Evolutionary conservation across 768 basidiomycete species (phyloP), one percentile per base, ranked within the genome.

Genomic region (Macrocybe gigantea): DNA sequence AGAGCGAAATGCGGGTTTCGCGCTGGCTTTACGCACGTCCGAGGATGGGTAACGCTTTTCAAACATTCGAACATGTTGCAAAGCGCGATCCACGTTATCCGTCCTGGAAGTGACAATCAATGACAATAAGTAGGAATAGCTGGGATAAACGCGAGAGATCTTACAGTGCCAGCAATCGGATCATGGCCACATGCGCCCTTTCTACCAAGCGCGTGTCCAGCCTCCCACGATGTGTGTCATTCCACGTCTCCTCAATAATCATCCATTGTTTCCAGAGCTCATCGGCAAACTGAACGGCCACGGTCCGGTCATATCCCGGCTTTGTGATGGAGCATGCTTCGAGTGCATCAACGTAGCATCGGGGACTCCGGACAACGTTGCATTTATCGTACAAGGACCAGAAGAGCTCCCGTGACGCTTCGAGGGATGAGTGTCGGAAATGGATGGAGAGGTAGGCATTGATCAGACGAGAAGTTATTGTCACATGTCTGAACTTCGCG

Each of bases 401-500:
- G 61, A 85, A 92, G 6, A 74, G 61, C 6, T 72, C 69, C 30
- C 67, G 65, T 2, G 78, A 67, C 2, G 58, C 59, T 29, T 77
- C 72, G 37, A 93, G 65, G 7, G 73, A 56, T 1, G 67, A 61
- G 50, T 79, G 78, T 38, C 63, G 64, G 58, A 86, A 86, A 60
- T 83, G 77, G 0, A 93, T 85, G 9, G 86, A 80, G 43, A 96
- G 68, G 59, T 90, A 97, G 2, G 92, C 79, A 54, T 86, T 89
- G 53, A 93, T 56, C 5, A 96, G 74, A 1, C 77, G 72, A 0
- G 88, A 56, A 0, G 81, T 79, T 44, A 86, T 57, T 5, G 62
- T 41, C 33, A 93, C 87, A 46, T 71, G 54, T 5, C 62, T 60
- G 64, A 95, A 92, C 7, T 53, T 41, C 46, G 64, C 9, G 49